These are phyloP conservation scores for Backusella mclennaniae DNA, from an alignment of 192 early-diverging fungal species.

Conservation along the genomic window DNA sequence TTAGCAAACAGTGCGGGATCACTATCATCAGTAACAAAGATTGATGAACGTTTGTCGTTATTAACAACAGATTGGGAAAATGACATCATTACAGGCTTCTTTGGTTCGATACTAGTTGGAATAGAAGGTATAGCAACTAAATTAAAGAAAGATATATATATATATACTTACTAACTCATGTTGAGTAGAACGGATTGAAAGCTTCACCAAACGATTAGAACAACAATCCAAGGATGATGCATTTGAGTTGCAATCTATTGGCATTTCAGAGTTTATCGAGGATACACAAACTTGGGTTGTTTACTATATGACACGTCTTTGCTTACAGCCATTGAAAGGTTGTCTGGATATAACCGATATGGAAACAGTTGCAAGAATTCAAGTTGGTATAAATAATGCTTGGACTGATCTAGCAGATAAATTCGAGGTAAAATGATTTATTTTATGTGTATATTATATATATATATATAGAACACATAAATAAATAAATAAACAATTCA, in stretches of 20 bases:
- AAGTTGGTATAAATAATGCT: conserved; percentile 32
- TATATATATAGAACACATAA: background rate
- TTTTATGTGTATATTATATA: background rate
- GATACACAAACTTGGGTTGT: conserved; percentile 2
- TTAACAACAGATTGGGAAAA: conserved; percentile 21
- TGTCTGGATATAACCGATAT: conserved; percentile 40
- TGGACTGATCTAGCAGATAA: conserved; percentile 40
- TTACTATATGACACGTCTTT: conserved; percentile 14
- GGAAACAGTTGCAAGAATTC: conserved; percentile 34
- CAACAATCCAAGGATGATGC: background rate
- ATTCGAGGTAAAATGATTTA: conserved; percentile 23
- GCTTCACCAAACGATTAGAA: background rate
- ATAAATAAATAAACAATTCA: background rate
- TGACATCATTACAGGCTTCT: conserved; percentile 9
- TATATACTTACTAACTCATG: background rate
- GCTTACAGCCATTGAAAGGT: conserved; percentile 39
- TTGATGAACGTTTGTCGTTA: conserved; percentile 19
- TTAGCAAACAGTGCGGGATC: conserved; percentile 19
- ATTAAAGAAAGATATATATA: background rate
- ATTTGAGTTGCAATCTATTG: background rate
- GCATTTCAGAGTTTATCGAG: conserved; percentile 1
- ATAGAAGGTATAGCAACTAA: conserved; percentile 11
- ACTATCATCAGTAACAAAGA: conserved; percentile 22
- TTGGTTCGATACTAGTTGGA: conserved; percentile 9
- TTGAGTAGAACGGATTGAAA: background rate